Evolutionary conservation across 176 grass and related monocot species (phyloP), one percentile per base, ranked within the genome.

Genomic region (Cenchrus purpureus): DNA sequence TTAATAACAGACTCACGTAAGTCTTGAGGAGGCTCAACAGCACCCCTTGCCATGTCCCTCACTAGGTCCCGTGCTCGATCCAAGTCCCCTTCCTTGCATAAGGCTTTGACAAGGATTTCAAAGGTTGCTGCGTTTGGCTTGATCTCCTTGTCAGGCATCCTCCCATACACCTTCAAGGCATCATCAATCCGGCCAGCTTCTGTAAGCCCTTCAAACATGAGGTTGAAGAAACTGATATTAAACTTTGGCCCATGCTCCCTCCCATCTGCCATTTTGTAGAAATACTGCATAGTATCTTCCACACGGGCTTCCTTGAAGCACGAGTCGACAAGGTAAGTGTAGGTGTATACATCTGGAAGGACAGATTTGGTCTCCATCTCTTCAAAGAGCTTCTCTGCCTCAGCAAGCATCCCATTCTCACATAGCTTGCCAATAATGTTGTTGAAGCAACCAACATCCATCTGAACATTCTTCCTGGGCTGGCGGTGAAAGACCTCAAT

Each of bases 341-440:
- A 92, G 44, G 90, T 92, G 66, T 74, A 77, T 62, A 89, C 86
- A 54, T 92, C 90, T 82, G 90, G 86, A 79, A 89, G 70, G 12
- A 92, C 90, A 0, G 90, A 92, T 58, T 86, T 92, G 13, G 58
- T 71, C 77, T 79, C 84, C 90, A 92, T 92, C 82, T 89, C 87
- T 42, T 84, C 79, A 28, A 89, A 92, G 73, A 92, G 71, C 78
- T 76, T 92, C 68, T 89, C 82, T 51, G 90, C 90, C 71, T 92
- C 90, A 58, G 74, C 66, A 40, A 92, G 79, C 59, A 92, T 60
- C 13, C 74, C 74, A 8, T 89, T 92, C 46, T 89, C 79, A 57
- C 90, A 92, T 37, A 92, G 86, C 44, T 92, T 92, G 4, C 83
- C 90, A 54, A 92, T 89, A 70, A 92, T 92, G 49, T 92, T 92